phyloP scores from a whole-genome alignment of 257 asterid genomes.

The Salvia splendens region DNA sequence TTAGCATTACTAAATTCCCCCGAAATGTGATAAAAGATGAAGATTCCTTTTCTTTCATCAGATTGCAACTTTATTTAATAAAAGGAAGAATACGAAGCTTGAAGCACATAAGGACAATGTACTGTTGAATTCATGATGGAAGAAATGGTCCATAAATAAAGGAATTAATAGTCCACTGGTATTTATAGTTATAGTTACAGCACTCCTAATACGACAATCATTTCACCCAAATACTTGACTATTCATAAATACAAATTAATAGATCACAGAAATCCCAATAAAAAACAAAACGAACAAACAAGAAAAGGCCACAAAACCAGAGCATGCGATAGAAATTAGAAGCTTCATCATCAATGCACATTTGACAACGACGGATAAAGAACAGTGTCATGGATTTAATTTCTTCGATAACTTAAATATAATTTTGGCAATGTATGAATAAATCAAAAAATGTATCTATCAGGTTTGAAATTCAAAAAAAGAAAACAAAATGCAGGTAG shows the following conservation, averaged over 20 bases:
- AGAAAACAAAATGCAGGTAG: constrained; percentile 33
- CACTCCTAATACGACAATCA: constrained; percentile 35
- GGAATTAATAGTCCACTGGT: constrained; percentile 32
- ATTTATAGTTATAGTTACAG: constrained; percentile 24
- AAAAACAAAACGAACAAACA: constrained; percentile 8
- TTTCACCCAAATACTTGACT: constrained; percentile 27
- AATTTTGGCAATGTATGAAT: not conserved
- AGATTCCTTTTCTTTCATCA: not conserved
- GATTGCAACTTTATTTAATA: not conserved
- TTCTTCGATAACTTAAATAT: not conserved
- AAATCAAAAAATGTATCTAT: constrained; percentile 9
- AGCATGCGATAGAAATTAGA: constrained; percentile 14
- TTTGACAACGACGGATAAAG: constrained; percentile 27
- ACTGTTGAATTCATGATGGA: constrained; percentile 24
- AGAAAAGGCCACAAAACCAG: constrained; percentile 5
- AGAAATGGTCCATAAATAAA: constrained; percentile 33
- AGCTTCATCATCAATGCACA: constrained; percentile 34
- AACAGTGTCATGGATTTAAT: constrained; percentile 14
- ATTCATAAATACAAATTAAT: not conserved
- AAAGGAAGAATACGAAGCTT: not conserved
- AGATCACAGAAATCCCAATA: not conserved
- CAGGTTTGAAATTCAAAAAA: constrained; percentile 55
- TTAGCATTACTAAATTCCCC: too few species aligned
- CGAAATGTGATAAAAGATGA: not conserved
- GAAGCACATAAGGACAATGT: constrained; percentile 21